Conservation (phyloP, 192 early-diverging fungal species). For the Backusella parvicylindrica region DNA sequence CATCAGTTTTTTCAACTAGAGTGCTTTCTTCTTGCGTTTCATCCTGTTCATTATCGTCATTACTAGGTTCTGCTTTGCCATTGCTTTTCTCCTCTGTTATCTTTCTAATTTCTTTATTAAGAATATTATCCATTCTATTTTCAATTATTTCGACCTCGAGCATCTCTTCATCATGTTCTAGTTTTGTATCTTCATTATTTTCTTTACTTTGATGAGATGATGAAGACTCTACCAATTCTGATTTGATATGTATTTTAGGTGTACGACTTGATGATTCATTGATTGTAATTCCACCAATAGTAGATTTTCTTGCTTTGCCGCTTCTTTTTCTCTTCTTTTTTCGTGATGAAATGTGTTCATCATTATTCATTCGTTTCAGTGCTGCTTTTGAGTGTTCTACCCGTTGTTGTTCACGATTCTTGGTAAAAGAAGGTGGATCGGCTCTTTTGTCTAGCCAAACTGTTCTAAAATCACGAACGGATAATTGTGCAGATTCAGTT, state of each 20-base stretch:
- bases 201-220: neutral
- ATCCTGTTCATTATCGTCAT: neutral
- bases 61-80: neutral
- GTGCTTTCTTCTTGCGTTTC: neutral
- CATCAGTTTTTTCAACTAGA: neutral
- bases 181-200: neutral
- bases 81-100: neutral
- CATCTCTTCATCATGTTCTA: constrained; percentile 22
- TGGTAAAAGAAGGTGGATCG: constrained; percentile 83
- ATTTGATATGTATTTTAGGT: neutral
- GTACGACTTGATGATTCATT: neutral
- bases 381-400: neutral
- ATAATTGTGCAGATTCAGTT: constrained; percentile 74
- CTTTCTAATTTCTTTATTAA: neutral
- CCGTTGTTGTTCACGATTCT: constrained; percentile 15
- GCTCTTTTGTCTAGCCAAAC: constrained; percentile 79
- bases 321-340: neutral
- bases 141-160: neutral
- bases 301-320: neutral
- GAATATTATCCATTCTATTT: neutral
- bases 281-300: neutral
- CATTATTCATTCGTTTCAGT: neutral
- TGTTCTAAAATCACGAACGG: constrained; percentile 76
- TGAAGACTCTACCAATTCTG: too few species aligned
- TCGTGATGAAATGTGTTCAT: neutral